Evolutionary conservation across 1,284 basidiomycete genomes (phyloP), one percentile per base, ranked within the genome.

Genomic region (Ustilago bromivora): DNA sequence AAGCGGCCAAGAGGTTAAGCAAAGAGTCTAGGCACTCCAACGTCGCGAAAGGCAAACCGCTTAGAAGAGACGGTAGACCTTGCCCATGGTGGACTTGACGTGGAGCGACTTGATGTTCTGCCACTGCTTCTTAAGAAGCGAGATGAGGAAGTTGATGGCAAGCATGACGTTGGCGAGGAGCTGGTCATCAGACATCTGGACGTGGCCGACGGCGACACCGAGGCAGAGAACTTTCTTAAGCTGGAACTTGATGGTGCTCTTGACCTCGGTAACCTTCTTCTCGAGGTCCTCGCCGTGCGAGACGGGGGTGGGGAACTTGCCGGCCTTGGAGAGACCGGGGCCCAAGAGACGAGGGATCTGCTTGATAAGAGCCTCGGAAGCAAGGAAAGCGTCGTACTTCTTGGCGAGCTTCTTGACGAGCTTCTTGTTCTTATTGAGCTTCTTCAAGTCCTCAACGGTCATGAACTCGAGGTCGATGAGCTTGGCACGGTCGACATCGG

Each of bases 391-490:
- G 86, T 99, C 96, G 90, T 98, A 96, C 89, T 98, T 98, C 91
- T 98, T 98, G 80, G 96, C 96, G 84, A 99, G 94, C 90, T 87
- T 99, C 92, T 99, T 99, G 87, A 99, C 96, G 80, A 99, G 94
- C 90, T 99, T 99, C 91, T 99, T 99, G 92, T 99, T 99, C 90
- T 97, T 97, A 92, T 97, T 98, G 83, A 98, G 91, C 89, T 99
- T 99, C 90, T 99, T 99, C 89, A 99, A 91, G 89, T 99, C 96
- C 86, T 99, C 96, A 84, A 98, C 97, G 81, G 95, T 96, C 96
- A 98, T 98, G 83, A 83, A 96, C 88, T 97, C 95, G 81, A 97
- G 92, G 83, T 95, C 93, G 82, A 97, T 96, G 88, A 95, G 93
- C 90, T 98, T 98, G 68, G 95, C 95, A 87, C 95, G 94, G 89